Conservation (phyloP, 306 rosid genomes). For the Macrotyloma uniflorum region DNA sequence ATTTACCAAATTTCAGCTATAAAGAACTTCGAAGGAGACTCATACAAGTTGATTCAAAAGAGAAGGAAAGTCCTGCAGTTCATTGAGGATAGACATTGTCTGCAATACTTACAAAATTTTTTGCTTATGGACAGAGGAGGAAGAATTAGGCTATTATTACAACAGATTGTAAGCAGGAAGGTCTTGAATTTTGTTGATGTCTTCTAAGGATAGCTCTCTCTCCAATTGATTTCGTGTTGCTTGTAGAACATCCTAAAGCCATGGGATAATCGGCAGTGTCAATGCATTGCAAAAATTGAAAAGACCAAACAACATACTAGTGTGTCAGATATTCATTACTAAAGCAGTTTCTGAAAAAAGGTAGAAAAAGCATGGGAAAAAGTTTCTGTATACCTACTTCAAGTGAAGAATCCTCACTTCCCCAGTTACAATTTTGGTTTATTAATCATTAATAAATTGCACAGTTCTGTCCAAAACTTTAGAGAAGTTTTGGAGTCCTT, state of each 20-base stretch:
- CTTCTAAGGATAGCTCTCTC: slow-evolving; percentile 89
- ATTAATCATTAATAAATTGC: background rate
- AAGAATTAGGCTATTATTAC: slow-evolving; percentile 51
- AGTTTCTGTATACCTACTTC: slow-evolving; percentile 2
- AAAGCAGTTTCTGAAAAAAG: background rate
- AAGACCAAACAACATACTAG: background rate
- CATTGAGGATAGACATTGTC: slow-evolving; percentile 20
- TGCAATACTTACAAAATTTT: slow-evolving; percentile 43
- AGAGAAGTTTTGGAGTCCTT: background rate
- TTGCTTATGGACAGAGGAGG: slow-evolving; percentile 21
- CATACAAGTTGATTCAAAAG: slow-evolving; percentile 30
- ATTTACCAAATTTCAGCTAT: slow-evolving; percentile 33
- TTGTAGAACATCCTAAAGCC: slow-evolving; percentile 84
- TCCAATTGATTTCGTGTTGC: slow-evolving; percentile 79
- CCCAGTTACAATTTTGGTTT: background rate
- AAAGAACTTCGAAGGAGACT: slow-evolving; percentile 12
- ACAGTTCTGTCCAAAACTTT: background rate
- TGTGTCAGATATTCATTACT: background rate
- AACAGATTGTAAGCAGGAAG: slow-evolving; percentile 87
- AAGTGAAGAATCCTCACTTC: background rate
- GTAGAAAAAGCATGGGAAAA: background rate
- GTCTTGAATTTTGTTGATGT: slow-evolving; percentile 70
- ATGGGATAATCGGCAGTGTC: slow-evolving; percentile 24
- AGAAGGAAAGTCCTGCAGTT: slow-evolving; percentile 8
- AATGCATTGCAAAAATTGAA: slow-evolving; percentile 13